These are phyloP conservation scores for Rhodotorula sp. DNA, from an alignment of 1,284 basidiomycete genomes.

Conservation along the genomic window DNA sequence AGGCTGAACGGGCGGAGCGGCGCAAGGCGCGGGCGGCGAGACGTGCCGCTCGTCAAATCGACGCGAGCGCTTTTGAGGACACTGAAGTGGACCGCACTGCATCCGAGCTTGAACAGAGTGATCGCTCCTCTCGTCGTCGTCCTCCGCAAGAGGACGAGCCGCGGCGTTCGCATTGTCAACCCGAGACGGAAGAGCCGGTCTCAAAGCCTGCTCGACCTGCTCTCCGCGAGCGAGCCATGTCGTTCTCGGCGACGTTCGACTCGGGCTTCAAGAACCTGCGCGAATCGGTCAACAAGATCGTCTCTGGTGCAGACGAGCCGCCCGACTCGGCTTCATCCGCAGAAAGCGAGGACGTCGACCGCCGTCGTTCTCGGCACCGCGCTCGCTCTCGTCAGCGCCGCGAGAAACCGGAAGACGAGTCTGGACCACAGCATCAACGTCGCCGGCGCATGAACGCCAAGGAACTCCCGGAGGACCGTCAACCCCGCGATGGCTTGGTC, in stretches of 20 bases:
- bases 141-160: background rate
- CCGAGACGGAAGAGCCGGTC: background rate
- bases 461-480: background rate
- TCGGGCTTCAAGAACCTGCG: slow-evolving; percentile 22
- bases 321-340: background rate
- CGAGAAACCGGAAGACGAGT: background rate
- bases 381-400: background rate
- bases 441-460: background rate
- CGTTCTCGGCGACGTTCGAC: slow-evolving; percentile 22
- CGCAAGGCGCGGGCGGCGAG: slow-evolving; percentile 16
- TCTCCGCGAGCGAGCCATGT: slow-evolving; percentile 12
- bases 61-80: background rate
- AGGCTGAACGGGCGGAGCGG: slow-evolving; percentile 13
- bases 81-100: too few species aligned
- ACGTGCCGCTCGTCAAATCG: slow-evolving; percentile 4
- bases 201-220: background rate
- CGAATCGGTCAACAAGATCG: slow-evolving; percentile 23
- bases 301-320: slow-evolving; percentile 1
- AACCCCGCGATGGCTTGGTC: background rate
- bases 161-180: slow-evolving; percentile 5
- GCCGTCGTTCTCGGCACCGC: background rate
- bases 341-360: background rate
- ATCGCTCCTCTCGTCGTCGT: slow-evolving; percentile 6
- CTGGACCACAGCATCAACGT: too few species aligned
- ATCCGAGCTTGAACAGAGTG: background rate